Evolutionary conservation across 225 moss, liverwort and hornwort genomes (phyloP).

Genomic region (Ulota crispa): DNA sequence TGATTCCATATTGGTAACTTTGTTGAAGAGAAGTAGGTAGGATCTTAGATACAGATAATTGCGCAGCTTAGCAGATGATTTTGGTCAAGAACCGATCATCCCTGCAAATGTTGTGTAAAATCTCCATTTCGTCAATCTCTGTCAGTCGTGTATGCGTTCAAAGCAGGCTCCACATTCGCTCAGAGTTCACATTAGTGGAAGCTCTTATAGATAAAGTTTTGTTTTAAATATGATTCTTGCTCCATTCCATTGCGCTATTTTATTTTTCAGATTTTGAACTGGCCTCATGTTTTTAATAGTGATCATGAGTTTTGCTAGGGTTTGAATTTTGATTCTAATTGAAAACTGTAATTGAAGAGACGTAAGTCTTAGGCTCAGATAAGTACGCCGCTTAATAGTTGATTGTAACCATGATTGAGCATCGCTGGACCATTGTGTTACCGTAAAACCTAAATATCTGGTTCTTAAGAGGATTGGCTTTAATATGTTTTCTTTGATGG

Average conservation of each 20-base stretch:
- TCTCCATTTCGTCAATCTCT: background rate
- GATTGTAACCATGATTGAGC: background rate
- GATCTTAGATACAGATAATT: background rate
- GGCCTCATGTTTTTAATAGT: background rate
- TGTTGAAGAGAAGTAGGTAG: background rate
- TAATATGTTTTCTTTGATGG: background rate
- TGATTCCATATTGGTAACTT: background rate
- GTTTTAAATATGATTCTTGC: background rate
- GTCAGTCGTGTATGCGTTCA: background rate
- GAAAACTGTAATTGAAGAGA: background rate
- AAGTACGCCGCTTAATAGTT: background rate
- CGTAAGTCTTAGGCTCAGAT: background rate
- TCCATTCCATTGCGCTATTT: background rate
- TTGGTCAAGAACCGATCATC: background rate
- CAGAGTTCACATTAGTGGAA: background rate
- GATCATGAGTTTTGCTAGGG: background rate
- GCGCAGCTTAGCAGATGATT: background rate
- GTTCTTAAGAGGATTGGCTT: background rate
- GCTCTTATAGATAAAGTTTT: background rate
- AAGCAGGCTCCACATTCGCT: background rate
- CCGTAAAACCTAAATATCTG: background rate
- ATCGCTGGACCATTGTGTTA: background rate
- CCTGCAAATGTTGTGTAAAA: background rate
- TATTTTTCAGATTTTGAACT: background rate
- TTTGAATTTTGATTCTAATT: conserved; percentile 1